These are phyloP conservation scores for Cytospora piceicola DNA, from an alignment of 2,329 filamentous ascomycete genomes.

Conservation along the genomic window DNA sequence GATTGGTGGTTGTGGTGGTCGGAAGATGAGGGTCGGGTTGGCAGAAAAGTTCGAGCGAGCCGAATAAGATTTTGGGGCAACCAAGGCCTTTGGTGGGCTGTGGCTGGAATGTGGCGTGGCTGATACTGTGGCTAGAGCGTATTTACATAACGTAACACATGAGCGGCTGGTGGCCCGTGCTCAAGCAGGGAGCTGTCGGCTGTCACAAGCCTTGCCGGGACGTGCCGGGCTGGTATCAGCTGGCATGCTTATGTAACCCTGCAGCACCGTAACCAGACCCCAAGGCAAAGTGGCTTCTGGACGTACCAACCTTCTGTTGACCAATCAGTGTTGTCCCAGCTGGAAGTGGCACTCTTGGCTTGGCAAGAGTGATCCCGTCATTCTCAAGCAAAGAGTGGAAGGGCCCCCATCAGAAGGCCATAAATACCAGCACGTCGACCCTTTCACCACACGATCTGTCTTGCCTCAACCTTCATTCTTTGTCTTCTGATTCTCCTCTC, in stretches of 20 bases:
- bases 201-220: not conserved
- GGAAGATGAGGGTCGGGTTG: constrained; percentile 25
- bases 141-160: not conserved
- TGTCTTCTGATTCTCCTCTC: constrained; percentile 18
- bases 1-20: constrained; percentile 34
- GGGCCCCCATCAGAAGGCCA: constrained; percentile 20
- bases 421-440: constrained; percentile 29
- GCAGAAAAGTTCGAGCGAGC: constrained; percentile 4
- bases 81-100: constrained; percentile 28
- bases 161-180: too few relatives aligned
- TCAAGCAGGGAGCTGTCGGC: not conserved
- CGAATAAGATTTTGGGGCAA: constrained; percentile 34
- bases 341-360: constrained; percentile 21
- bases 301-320: not conserved
- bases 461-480: constrained; percentile 14
- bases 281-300: constrained; percentile 1
- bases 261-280: constrained; percentile 11
- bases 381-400: constrained; percentile 14
- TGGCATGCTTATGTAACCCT: not conserved
- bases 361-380: constrained; percentile 23
- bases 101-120: constrained; percentile 7
- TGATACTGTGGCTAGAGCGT: not conserved
- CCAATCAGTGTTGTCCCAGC: constrained; percentile 19
- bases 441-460: constrained; percentile 12
- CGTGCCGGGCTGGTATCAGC: not conserved